These are phyloP conservation scores for Pyrus communis DNA, from an alignment of 306 rosid species.

Conservation along the genomic window DNA sequence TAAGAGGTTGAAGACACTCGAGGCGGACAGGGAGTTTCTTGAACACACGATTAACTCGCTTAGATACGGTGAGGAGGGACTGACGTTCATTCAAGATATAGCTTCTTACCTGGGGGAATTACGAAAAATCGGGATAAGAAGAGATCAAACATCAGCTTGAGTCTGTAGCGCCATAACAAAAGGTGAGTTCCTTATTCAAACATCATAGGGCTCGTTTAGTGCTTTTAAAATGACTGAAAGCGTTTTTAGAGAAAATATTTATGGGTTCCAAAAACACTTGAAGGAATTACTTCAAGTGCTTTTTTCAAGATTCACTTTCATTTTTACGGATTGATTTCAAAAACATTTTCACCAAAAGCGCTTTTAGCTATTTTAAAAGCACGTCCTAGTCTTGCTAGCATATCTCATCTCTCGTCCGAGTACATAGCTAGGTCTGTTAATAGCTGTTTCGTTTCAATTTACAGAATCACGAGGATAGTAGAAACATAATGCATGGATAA, in stretches of 20 bases:
- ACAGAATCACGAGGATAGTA: too few relatives aligned
- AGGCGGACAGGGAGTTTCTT: slow-evolving; percentile 56
- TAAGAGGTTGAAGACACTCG: slow-evolving; percentile 60
- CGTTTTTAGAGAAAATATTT: too few relatives aligned
- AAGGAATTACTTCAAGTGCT: too few relatives aligned
- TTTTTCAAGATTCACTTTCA: too few relatives aligned
- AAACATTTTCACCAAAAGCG: too few relatives aligned
- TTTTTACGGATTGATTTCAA: too few relatives aligned
- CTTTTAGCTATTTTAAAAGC: too few relatives aligned
- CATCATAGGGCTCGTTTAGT: not conserved
- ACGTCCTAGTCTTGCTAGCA: not conserved
- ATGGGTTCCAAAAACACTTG: too few relatives aligned
- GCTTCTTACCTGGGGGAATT: slow-evolving; percentile 61
- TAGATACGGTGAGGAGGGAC: slow-evolving; percentile 56
- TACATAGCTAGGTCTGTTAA: too few relatives aligned
- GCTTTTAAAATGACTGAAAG: too few relatives aligned
- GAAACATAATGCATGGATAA: too few relatives aligned
- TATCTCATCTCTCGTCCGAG: not conserved
- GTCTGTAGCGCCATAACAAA: slow-evolving; percentile 10
- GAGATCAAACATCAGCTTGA: slow-evolving; percentile 36
- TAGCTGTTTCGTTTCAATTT: too few relatives aligned
- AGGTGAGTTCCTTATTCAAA: slow-evolving; percentile 33
- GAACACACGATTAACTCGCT: slow-evolving; percentile 48
- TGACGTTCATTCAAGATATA: slow-evolving; percentile 58
- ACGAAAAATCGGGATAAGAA: slow-evolving; percentile 40